These are phyloP conservation scores for Bonia amplexicaulis DNA, from an alignment of 176 grass and related monocot genomes.

Conservation along the genomic window DNA sequence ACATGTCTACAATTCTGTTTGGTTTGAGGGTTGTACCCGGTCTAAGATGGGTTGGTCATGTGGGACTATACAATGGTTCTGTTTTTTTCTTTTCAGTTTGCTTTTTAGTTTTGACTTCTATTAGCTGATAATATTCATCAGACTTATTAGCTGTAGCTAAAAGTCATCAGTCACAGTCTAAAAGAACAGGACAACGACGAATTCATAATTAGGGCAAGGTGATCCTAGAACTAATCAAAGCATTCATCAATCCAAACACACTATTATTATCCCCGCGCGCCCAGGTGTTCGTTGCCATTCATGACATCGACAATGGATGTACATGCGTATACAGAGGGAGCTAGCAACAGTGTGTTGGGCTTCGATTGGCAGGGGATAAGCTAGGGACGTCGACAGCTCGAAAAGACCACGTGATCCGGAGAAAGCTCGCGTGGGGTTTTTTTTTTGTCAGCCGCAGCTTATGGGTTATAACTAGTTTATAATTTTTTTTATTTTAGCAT, in stretches of 20 bases:
- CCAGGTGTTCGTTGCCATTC: not conserved
- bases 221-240: not conserved
- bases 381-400: slow-evolving; percentile 47
- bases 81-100: too few species aligned
- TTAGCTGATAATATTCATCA: too few species aligned
- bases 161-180: fast-evolving
- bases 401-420: slow-evolving; percentile 66
- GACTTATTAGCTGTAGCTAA: too few species aligned
- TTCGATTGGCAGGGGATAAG: slow-evolving; percentile 52
- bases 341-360: slow-evolving; percentile 24
- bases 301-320: not conserved
- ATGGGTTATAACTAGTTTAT: too few species aligned
- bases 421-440: slow-evolving; percentile 6
- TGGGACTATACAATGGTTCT: too few species aligned
- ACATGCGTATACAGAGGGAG: not conserved
- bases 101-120: too few species aligned
- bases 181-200: too few species aligned
- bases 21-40: too few species aligned
- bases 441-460: too few species aligned
- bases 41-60: too few species aligned
- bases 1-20: too few species aligned
- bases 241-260: not conserved
- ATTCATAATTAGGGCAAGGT: not conserved
- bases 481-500: too few species aligned
- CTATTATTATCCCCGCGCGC: not conserved